These are phyloP conservation scores for Ogataea naganishii DNA, from an alignment of 805 yeast species.

Conservation along the genomic window DNA sequence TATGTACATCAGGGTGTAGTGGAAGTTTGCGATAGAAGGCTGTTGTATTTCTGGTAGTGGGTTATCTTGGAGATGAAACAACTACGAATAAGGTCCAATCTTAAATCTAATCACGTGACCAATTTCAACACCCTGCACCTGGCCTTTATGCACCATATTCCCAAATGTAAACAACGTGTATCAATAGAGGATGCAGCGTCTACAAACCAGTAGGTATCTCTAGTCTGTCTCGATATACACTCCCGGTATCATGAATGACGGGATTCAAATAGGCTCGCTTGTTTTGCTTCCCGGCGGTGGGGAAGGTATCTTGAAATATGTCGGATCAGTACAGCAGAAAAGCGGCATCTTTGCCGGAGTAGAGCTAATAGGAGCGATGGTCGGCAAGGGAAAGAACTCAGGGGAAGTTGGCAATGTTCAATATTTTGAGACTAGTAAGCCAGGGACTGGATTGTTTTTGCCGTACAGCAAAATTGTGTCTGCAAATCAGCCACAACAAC, in stretches of 20 bases:
- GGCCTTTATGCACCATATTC: too few relatives aligned
- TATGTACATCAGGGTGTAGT: not conserved
- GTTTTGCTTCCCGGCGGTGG: slow-evolving; percentile 56
- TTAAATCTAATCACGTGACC: not conserved
- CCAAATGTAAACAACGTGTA: too few relatives aligned
- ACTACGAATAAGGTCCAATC: not conserved
- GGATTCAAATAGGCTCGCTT: slow-evolving; percentile 11
- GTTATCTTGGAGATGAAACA: not conserved
- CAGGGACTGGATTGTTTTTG: slow-evolving; percentile 71
- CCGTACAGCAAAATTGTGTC: slow-evolving; percentile 36
- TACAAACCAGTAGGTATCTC: too few relatives aligned
- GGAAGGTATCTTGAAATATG: slow-evolving; percentile 56
- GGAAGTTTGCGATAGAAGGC: not conserved
- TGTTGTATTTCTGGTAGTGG: not conserved
- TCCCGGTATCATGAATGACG: too few relatives aligned
- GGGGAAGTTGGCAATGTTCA: slow-evolving; percentile 70
- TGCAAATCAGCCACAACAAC: slow-evolving; percentile 12
- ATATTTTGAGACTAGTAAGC: slow-evolving; percentile 58
- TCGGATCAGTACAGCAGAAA: slow-evolving; percentile 69
- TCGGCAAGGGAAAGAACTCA: slow-evolving; percentile 67
- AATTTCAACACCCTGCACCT: too few relatives aligned
- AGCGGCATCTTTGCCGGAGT: slow-evolving; percentile 79
- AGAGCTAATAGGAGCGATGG: slow-evolving; percentile 63
- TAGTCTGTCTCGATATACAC: too few relatives aligned
- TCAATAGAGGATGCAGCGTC: too few relatives aligned